Conservation (phyloP, 139 green algal genomes). For the Chlorella sp. region DNA sequence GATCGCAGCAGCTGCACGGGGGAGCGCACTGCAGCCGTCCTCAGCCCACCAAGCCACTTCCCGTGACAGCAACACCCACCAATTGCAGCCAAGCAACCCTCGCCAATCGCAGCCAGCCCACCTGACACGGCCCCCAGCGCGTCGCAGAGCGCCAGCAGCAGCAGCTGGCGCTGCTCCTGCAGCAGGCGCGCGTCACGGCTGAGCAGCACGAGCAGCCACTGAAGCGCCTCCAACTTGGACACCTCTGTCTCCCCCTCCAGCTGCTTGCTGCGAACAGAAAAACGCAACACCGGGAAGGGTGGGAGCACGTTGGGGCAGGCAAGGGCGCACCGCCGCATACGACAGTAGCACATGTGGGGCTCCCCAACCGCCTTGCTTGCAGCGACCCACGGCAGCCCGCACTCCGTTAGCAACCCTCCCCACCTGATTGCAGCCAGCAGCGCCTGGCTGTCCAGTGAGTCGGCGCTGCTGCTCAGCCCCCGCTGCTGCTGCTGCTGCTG, state of each 20-base stretch:
- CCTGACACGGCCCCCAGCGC: conserved; percentile 31
- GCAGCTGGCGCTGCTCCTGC: conserved; percentile 58
- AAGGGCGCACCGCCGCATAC: no score
- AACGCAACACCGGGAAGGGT: no score
- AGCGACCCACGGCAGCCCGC: background rate
- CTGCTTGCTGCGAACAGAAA: conserved; percentile 1
- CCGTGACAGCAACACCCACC: background rate
- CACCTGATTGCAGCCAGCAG: conserved; percentile 21
- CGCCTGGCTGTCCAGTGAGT: conserved; percentile 5
- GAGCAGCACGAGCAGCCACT: conserved; percentile 74
- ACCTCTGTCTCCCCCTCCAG: conserved; percentile 60
- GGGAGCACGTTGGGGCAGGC: no score
- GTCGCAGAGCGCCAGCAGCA: conserved; percentile 78
- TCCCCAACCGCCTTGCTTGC: no score
- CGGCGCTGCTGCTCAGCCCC: background rate
- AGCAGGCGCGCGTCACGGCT: conserved; percentile 44
- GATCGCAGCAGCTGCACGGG: no score
- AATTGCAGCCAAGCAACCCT: background rate
- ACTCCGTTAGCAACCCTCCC: background rate
- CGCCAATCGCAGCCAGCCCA: background rate
- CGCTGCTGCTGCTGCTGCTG: conserved; percentile 4
- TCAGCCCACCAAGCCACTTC: no score
- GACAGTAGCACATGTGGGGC: no score
- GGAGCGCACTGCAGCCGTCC: no score
- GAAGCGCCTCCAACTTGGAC: conserved; percentile 82